Evolutionary conservation across 495 filamentous ascomycete species (phyloP).

Genomic region (Jackrogersella minutella): DNA sequence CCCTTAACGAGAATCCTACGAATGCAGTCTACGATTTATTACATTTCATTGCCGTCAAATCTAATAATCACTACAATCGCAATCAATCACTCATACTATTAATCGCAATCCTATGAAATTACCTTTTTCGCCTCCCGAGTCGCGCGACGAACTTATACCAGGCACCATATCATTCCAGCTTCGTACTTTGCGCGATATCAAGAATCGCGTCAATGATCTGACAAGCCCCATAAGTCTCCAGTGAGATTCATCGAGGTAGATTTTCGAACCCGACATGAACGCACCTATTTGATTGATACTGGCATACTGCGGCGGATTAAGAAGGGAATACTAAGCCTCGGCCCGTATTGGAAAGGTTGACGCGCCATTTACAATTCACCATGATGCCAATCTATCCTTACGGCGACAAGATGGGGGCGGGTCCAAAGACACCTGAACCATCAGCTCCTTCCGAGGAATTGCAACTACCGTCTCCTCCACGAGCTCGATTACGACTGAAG

Average conservation of each 20-base stretch:
- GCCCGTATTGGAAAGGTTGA: conserved; percentile 14
- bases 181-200: background rate
- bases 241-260: conserved; percentile 3
- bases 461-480: conserved; percentile 51
- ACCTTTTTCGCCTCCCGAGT: conserved; percentile 3
- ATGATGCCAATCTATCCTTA: conserved; percentile 55
- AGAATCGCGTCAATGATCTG: conserved; percentile 24
- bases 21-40: conserved; percentile 11
- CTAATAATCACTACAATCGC: conserved; percentile 22
- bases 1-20: conserved; percentile 29
- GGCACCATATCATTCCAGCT: background rate
- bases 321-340: conserved; percentile 22
- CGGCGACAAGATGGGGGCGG: conserved; percentile 44
- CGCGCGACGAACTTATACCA: conserved; percentile 11
- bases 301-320: conserved; percentile 33
- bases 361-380: conserved; percentile 16
- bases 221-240: background rate
- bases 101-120: conserved; percentile 15
- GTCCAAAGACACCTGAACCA: conserved; percentile 58
- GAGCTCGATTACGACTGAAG: conserved; percentile 56
- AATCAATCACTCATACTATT: conserved; percentile 10
- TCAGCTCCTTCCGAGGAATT: conserved; percentile 42
- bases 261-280: conserved; percentile 19
- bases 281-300: conserved; percentile 19
- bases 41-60: conserved; percentile 18